A percentile compares a stretch with the other conserved stretches of the same genome.
These are phyloP conservation scores for Pseudogymnoascus sp. DNA, from an alignment of 2,329 filamentous ascomycete genomes.

Conservation along the genomic window DNA sequence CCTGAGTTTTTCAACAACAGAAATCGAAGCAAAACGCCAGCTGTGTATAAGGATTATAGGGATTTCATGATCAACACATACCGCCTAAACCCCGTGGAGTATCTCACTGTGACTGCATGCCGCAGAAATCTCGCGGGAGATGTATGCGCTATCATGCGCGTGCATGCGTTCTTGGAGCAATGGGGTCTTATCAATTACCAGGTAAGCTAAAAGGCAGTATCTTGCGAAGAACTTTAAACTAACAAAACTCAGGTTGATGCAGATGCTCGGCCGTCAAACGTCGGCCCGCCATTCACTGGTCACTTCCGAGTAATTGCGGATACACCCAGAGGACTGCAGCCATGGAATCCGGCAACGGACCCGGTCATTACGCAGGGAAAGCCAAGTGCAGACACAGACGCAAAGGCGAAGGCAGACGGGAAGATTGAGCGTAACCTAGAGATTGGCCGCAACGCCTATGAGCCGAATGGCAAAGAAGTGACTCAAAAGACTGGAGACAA, in stretches of 20 bases:
- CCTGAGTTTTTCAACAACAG: slow-evolving; percentile 98
- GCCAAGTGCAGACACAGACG: slow-evolving; percentile 38
- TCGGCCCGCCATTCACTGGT: slow-evolving; percentile 92
- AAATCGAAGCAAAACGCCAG: slow-evolving; percentile 94
- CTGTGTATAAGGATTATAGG: slow-evolving; percentile 97
- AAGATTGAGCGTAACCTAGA: slow-evolving; percentile 88
- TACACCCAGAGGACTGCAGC: slow-evolving; percentile 87
- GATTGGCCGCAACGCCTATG: slow-evolving; percentile 90
- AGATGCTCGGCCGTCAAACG: slow-evolving; percentile 87
- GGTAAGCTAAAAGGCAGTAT: slow-evolving; percentile 41
- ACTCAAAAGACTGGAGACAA: slow-evolving; percentile 58
- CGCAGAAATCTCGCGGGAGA: slow-evolving; percentile 91
- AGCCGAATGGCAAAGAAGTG: slow-evolving; percentile 80
- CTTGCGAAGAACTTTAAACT: slow-evolving; percentile 16
- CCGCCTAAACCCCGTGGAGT: slow-evolving; percentile 88
- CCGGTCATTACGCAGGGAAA: slow-evolving; percentile 57
- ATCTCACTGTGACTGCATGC: slow-evolving; percentile 93
- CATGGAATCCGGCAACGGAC: slow-evolving; percentile 85
- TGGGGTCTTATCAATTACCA: slow-evolving; percentile 99
- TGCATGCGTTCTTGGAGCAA: slow-evolving; percentile 95
- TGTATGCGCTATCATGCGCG: slow-evolving; percentile 98
- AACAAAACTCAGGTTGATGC: slow-evolving; percentile 71
- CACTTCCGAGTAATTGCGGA: slow-evolving; percentile 96
- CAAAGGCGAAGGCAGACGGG: slow-evolving; percentile 51
- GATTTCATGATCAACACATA: slow-evolving; percentile 99